Evolutionary conservation across 2,329 filamentous ascomycete genomes (phyloP).

Genomic region (Aureobasidium sp.): DNA sequence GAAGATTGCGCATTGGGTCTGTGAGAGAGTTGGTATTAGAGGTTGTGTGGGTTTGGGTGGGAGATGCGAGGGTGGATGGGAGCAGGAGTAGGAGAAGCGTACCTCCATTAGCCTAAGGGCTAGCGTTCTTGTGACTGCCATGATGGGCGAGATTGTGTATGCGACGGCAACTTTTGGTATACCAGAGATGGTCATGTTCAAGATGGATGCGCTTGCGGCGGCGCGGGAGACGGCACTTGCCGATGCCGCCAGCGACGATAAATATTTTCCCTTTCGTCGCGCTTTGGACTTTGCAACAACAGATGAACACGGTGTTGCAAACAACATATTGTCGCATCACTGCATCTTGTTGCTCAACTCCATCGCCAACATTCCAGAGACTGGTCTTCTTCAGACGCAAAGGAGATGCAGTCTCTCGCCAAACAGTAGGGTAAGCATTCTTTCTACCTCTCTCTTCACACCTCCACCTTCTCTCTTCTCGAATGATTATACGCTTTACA

Average conservation of each 20-base stretch:
- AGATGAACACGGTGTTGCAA: background rate
- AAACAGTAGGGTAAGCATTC: background rate
- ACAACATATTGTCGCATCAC: background rate
- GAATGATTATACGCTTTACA: constrained; percentile 74
- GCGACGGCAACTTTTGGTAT: background rate
- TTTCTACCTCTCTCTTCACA: background rate
- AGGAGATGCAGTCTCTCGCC: background rate
- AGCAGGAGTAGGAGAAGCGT: constrained; percentile 13
- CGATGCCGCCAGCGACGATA: background rate
- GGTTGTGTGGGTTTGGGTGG: no score
- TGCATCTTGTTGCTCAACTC: background rate
- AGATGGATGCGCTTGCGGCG: background rate
- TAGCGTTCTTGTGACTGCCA: constrained; percentile 45
- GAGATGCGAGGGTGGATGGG: background rate
- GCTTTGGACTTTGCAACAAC: background rate
- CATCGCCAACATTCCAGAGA: background rate
- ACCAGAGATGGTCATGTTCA: background rate
- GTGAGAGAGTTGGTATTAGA: no score
- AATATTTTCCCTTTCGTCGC: background rate
- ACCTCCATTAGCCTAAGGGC: constrained; percentile 72
- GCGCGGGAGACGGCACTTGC: background rate
- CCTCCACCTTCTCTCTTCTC: constrained; percentile 14
- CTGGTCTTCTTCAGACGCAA: background rate
- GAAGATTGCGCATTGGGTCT: constrained; percentile 91
- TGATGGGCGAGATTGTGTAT: constrained; percentile 20